Evolutionary conservation across 805 yeast genomes (phyloP).

Genomic region (Dipodascus geniculatus): DNA sequence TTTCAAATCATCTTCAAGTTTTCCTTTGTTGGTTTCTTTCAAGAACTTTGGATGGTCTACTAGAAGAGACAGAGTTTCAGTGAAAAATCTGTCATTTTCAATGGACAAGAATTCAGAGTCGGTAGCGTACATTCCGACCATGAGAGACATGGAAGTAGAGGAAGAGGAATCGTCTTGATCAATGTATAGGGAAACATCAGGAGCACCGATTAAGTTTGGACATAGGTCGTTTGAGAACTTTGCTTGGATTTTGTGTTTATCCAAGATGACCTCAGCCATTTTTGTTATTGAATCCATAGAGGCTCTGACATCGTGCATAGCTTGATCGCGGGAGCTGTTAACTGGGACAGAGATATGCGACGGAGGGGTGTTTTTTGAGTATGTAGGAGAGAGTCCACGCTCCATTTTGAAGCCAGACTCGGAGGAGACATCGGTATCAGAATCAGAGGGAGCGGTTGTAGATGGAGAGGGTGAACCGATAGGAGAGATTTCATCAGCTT

Average conservation of each 20-base stretch:
- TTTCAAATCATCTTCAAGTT: conserved; percentile 3
- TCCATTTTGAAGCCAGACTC: not conserved
- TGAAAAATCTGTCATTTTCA: conserved; percentile 2
- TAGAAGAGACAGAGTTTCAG: not conserved
- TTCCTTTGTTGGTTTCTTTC: conserved; percentile 5
- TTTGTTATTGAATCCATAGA: conserved; percentile 1
- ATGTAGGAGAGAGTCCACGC: conserved; percentile 3
- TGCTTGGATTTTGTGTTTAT: conserved; percentile 6
- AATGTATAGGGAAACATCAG: conserved; percentile 5
- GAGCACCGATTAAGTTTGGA: conserved; percentile 7
- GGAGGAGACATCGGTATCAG: not conserved
- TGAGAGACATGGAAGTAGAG: not conserved
- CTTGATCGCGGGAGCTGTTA: conserved; percentile 2
- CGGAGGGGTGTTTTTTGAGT: conserved; percentile 4
- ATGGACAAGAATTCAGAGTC: conserved; percentile 2
- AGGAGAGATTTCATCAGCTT: not conserved
- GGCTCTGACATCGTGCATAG: conserved; percentile 4
- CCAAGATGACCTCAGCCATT: conserved; percentile 7
- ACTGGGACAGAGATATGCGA: not conserved
- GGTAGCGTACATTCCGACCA: conserved; percentile 7
- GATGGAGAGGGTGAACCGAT: not conserved
- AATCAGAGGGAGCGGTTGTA: not conserved
- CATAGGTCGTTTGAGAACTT: conserved; percentile 3
- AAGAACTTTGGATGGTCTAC: not conserved
- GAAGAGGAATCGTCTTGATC: not conserved